Percentiles rank a stretch among this genome's conserved stretches.
Conservation (phyloP, 2,329 filamentous ascomycete genomes). For the Cercospora sojina region DNA sequence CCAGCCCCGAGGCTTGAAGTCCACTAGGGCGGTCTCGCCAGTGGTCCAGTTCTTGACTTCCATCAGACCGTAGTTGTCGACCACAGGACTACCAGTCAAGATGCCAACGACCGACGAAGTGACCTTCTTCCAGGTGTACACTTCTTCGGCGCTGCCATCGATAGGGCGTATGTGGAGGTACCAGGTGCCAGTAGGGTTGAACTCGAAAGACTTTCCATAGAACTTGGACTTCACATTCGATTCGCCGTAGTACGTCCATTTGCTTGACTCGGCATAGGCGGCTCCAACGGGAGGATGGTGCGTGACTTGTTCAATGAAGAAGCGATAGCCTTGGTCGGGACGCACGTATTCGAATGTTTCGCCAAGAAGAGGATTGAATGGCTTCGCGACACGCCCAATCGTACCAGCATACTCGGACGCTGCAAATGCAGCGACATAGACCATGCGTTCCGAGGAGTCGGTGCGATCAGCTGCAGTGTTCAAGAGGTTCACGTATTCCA, state of each 20-base stretch:
- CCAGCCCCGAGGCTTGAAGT: slow-evolving; percentile 96
- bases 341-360: slow-evolving; percentile 96
- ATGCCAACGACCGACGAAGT: slow-evolving; percentile 97
- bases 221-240: slow-evolving; percentile 95
- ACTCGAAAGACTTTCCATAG: slow-evolving; percentile 95
- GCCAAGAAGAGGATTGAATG: slow-evolving; percentile 93
- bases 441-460: slow-evolving; percentile 86
- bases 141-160: slow-evolving; percentile 64
- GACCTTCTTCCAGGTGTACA: slow-evolving; percentile 99
- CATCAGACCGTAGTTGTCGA: slow-evolving; percentile 98
- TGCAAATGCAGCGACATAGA: slow-evolving; percentile 94
- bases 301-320: slow-evolving; percentile 97
- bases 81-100: slow-evolving; percentile 90
- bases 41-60: slow-evolving; percentile 97
- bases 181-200: slow-evolving; percentile 95
- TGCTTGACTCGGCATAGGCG: slow-evolving; percentile 85
- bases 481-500: slow-evolving; percentile 94
- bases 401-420: slow-evolving; percentile 96
- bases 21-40: slow-evolving; percentile 81
- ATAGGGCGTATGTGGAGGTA: slow-evolving; percentile 81
- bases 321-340: slow-evolving; percentile 95
- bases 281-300: slow-evolving; percentile 95
- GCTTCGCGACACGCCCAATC: slow-evolving; percentile 93
- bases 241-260: slow-evolving; percentile 96
- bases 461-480: slow-evolving; percentile 81